Conservation (phyloP, 768 basidiomycete species). For the Omphalotus guepiniiformis region DNA sequence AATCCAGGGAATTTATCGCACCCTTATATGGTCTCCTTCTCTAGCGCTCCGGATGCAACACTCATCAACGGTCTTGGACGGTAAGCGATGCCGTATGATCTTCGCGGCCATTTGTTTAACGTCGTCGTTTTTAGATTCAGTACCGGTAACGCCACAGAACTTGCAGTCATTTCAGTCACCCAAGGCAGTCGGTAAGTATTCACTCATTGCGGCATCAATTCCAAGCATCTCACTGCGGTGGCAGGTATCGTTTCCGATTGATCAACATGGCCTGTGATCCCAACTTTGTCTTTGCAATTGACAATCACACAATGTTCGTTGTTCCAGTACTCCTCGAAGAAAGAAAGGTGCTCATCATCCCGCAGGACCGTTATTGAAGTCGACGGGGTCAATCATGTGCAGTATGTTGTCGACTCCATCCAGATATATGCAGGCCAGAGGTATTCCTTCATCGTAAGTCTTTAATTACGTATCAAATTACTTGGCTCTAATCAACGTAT, state of each 20-base stretch:
- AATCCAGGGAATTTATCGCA: background rate
- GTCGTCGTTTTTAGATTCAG: no score
- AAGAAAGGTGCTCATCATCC: background rate
- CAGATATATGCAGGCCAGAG: slow-evolving; percentile 37
- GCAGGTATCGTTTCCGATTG: slow-evolving; percentile 24
- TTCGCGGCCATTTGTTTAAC: no score
- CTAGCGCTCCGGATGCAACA: slow-evolving; percentile 16
- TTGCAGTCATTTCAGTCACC: slow-evolving; percentile 23
- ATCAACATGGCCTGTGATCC: slow-evolving; percentile 21
- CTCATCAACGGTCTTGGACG: slow-evolving; percentile 34
- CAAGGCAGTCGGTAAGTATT: slow-evolving; percentile 16
- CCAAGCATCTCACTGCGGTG: background rate
- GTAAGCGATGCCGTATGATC: no score
- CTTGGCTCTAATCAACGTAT: background rate
- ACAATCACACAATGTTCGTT: slow-evolving; percentile 9
- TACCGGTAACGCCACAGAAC: slow-evolving; percentile 18
- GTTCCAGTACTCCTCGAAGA: background rate
- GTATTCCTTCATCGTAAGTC: slow-evolving; percentile 37
- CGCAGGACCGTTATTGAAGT: slow-evolving; percentile 25
- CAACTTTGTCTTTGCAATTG: slow-evolving; percentile 19
- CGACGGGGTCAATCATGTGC: slow-evolving; percentile 30
- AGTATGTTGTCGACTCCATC: slow-evolving; percentile 33
- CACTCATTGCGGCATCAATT: background rate
- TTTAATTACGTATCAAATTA: no score
- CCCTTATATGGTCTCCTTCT: background rate